Evolutionary conservation across 2,329 filamentous ascomycete species (phyloP).

Genomic region (Cercospora sp.): DNA sequence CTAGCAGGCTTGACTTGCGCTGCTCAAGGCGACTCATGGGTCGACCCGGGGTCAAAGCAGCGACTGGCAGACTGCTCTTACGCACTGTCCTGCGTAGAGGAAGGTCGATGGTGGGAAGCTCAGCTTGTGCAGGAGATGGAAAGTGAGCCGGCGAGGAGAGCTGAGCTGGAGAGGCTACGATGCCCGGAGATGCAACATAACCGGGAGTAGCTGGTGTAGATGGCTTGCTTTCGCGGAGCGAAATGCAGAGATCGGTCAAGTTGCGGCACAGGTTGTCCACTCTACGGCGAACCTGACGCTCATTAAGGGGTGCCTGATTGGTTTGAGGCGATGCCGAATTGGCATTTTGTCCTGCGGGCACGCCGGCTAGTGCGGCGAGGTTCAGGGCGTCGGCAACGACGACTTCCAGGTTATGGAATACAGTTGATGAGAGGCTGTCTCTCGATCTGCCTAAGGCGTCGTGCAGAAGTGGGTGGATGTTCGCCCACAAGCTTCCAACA

Average conservation of each 20-base stretch:
- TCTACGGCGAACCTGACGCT: slow-evolving; percentile 84
- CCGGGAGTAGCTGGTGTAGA: slow-evolving; percentile 23
- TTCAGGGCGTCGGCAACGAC: slow-evolving; percentile 79
- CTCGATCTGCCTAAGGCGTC: slow-evolving; percentile 80
- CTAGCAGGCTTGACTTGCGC: slow-evolving; percentile 43
- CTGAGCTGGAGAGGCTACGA: background rate
- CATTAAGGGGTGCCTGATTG: slow-evolving; percentile 63
- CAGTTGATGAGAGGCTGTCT: slow-evolving; percentile 64
- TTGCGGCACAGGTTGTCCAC: slow-evolving; percentile 91
- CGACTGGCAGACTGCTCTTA: slow-evolving; percentile 21
- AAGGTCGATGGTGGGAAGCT: slow-evolving; percentile 1
- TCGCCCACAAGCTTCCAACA: slow-evolving; percentile 51
- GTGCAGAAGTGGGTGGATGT: slow-evolving; percentile 74
- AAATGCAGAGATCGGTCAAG: slow-evolving; percentile 87
- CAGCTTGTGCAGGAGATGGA: background rate
- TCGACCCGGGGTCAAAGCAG: slow-evolving; percentile 32
- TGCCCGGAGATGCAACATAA: background rate
- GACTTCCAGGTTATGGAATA: slow-evolving; percentile 77
- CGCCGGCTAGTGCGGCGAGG: slow-evolving; percentile 75
- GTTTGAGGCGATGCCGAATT: slow-evolving; percentile 64
- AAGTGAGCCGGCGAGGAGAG: background rate
- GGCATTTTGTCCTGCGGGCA: slow-evolving; percentile 61
- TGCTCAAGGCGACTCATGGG: slow-evolving; percentile 48
- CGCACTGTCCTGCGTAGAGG: slow-evolving; percentile 9
- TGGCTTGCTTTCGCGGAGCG: slow-evolving; percentile 56